Base-by-base conservation (phyloP, 441 rosid species). In the Francoa sonchifolia region DNA sequence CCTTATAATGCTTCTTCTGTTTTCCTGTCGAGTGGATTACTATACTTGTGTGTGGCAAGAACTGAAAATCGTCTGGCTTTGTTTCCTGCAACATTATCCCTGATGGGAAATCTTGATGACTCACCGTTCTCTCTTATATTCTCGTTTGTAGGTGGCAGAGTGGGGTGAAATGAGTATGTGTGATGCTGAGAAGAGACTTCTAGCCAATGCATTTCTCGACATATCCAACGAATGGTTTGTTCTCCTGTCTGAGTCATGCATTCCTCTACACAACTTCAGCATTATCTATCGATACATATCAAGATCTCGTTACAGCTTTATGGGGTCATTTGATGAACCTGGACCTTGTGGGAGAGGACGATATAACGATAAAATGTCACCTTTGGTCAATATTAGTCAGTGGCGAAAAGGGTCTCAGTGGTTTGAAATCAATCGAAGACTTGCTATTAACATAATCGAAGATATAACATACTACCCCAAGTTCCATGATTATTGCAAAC, bases 391-490 rank as follows among this genome's bases (percentile, higher is more conserved):
- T 6, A 65, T 79, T 13, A 45, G 57, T 47, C 84, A 85, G 37
- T 89, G 98, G 98, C 76, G 93, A 5, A 89, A 89, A 65, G 98
- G 98, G 21, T 67, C 98, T 32, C 98, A 89, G 39, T 89, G 96
- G 96, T 85, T 89, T 41, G 92, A 85, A 55, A 61, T 82, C 7
- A 68, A 74, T 36, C 55, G 96, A 17, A 55, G 50, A 52, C 78
- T 89, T 1, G 98, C 94, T 29, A 4, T 71, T 5, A 57, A 61
- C 35, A 76, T 89, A 41, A 46, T 89, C 20, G 65, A 54, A 39
- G 96, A 89, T 54, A 40, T 52, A 31, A 61, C 31, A 2, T 89
- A 72, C 61, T 71, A 85, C 39, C 94, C 94, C 3, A 85, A 79
- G 55, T 89, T 79, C 72, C 65, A 59, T 50, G 65, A 74, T 35